phyloP scores from a whole-genome alignment of 148 eudicot species.

The Rhododendron griersonianum region DNA sequence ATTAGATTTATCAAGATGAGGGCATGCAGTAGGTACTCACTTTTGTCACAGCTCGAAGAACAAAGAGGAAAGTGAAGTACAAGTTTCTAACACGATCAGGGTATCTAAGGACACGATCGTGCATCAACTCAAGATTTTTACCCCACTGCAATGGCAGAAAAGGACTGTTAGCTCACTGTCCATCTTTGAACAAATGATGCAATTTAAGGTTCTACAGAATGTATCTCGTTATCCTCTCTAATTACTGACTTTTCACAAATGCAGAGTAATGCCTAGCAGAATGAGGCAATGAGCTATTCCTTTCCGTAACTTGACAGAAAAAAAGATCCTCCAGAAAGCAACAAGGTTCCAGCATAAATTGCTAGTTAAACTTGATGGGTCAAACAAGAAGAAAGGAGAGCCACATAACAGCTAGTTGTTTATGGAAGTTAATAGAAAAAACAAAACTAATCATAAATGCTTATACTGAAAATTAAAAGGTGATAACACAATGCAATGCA shows the following conservation, averaged over 20 bases:
- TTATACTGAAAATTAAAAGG: neutral
- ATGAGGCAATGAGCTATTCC: neutral
- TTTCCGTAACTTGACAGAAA: neutral
- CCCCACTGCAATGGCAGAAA: constrained; percentile 76
- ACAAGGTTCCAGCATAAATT: neutral
- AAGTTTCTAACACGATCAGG: constrained; percentile 89
- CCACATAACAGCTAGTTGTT: neutral
- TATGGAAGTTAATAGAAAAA: neutral
- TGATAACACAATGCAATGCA: neutral
- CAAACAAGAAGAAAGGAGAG: neutral
- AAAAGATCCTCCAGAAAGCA: neutral
- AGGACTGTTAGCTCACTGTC: constrained; percentile 3
- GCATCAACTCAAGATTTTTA: constrained; percentile 60
- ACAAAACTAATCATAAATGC: neutral
- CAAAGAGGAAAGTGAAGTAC: constrained; percentile 90
- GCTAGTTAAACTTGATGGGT: neutral
- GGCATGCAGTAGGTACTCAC: constrained; percentile 28
- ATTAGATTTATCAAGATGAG: neutral
- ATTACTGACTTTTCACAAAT: neutral
- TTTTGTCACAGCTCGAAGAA: constrained; percentile 94
- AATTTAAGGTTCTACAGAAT: neutral
- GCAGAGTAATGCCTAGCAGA: neutral
- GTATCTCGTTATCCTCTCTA: neutral
- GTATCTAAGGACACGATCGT: constrained; percentile 75
- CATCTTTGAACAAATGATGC: neutral